A percentile compares a stretch with the other conserved stretches of the same genome.
These are phyloP conservation scores for Chlorophyllum brunneum DNA, from an alignment of 768 basidiomycete genomes.

Conservation along the genomic window DNA sequence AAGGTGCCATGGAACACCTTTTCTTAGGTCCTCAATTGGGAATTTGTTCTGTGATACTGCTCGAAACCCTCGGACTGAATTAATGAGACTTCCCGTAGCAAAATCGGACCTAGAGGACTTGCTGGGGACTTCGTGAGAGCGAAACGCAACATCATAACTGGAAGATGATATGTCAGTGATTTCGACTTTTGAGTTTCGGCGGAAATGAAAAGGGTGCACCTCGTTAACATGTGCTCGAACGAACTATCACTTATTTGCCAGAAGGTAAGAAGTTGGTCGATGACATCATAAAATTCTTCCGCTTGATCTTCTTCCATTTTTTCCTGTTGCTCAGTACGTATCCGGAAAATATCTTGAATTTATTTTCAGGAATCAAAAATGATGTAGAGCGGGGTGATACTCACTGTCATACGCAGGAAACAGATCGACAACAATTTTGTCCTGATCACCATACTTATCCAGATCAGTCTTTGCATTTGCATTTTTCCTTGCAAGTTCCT, in stretches of 20 bases:
- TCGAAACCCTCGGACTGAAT: conserved; percentile 48
- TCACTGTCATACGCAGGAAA: conserved; percentile 53
- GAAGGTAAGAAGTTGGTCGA: conserved; percentile 52
- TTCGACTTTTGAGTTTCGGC: neutral
- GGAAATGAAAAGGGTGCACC: conserved; percentile 33
- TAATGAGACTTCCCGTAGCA: conserved; percentile 49
- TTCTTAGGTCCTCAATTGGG: conserved; percentile 31
- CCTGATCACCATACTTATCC: conserved; percentile 42
- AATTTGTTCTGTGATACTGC: conserved; percentile 48
- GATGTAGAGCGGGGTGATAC: conserved; percentile 15
- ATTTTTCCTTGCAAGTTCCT: conserved; percentile 28
- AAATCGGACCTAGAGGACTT: conserved; percentile 50
- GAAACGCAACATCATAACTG: conserved; percentile 64
- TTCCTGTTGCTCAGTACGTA: conserved; percentile 22
- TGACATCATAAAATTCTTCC: conserved; percentile 39
- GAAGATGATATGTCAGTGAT: conserved; percentile 1
- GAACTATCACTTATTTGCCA: conserved; percentile 50
- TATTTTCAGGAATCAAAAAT: conserved; percentile 1
- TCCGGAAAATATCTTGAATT: conserved; percentile 36
- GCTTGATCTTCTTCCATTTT: conserved; percentile 31
- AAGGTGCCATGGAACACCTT: conserved; percentile 49
- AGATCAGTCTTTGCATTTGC: conserved; percentile 28
- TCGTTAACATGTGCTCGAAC: conserved; percentile 55
- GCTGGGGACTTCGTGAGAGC: conserved; percentile 45
- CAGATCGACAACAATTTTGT: conserved; percentile 46